These are phyloP conservation scores for Beauveria scarabaeidicola DNA, from an alignment of 2,329 filamentous ascomycete genomes.

Conservation along the genomic window DNA sequence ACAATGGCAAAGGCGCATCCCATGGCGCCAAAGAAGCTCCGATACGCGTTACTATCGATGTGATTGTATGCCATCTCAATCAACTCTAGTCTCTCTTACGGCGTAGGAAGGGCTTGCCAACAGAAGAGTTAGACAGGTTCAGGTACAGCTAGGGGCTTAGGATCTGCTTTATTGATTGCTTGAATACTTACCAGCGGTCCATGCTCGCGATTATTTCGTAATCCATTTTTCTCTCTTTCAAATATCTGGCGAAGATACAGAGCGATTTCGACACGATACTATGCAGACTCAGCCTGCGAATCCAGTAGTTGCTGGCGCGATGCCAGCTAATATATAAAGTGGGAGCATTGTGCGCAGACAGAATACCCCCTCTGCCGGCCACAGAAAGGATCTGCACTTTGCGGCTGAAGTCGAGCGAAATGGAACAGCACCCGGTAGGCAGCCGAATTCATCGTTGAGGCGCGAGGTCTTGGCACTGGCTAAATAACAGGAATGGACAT, in stretches of 20 bases:
- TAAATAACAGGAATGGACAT: neutral
- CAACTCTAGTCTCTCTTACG: conserved; percentile 22
- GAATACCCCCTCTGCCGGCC: neutral
- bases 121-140: neutral
- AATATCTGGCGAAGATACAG: neutral
- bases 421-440: neutral
- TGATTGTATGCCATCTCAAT: neutral
- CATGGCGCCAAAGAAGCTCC: conserved; percentile 36
- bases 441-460: neutral
- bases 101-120: conserved; percentile 33
- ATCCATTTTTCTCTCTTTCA: conserved; percentile 19
- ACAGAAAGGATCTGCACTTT: neutral
- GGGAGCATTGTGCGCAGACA: neutral
- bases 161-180: neutral
- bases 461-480: neutral
- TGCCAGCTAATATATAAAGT: neutral
- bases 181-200: conserved; percentile 27
- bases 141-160: neutral
- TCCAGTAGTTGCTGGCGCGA: neutral
- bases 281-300: neutral
- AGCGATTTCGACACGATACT: neutral
- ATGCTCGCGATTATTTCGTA: conserved; percentile 22
- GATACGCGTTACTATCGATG: neutral
- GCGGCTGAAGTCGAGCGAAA: neutral
- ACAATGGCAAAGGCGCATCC: conserved; percentile 38